Conservation (phyloP, 106 monocot species). For the Platanthera guangdongensis region DNA sequence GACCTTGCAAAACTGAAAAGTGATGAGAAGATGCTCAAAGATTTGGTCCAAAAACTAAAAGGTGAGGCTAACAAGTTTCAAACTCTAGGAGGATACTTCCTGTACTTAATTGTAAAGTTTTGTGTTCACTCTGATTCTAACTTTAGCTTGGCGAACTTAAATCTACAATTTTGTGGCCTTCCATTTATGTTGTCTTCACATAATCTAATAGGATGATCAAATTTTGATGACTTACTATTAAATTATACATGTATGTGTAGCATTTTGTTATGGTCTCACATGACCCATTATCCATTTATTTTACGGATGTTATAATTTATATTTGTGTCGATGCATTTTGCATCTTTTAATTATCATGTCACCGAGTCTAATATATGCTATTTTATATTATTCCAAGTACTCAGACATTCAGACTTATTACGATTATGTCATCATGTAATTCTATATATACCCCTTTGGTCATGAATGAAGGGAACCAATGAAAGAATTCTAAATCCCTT, state of each 20-base stretch:
- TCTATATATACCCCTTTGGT: too few relatives aligned
- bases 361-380: too few relatives aligned
- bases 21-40: slow-evolving; percentile 77
- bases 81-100: neutral
- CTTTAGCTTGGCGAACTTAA: neutral
- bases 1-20: slow-evolving; percentile 66
- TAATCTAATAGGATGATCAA: neutral
- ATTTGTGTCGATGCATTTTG: too few relatives aligned
- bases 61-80: slow-evolving; percentile 29
- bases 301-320: too few relatives aligned
- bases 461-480: too few relatives aligned
- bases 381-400: too few relatives aligned
- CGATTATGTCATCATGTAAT: too few relatives aligned
- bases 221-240: neutral
- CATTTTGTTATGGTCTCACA: neutral
- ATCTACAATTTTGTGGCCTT: neutral
- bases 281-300: too few relatives aligned
- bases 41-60: slow-evolving; percentile 79
- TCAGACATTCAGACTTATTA: too few relatives aligned
- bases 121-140: neutral
- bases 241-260: neutral
- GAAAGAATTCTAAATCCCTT: too few relatives aligned
- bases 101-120: neutral
- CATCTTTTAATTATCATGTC: too few relatives aligned
- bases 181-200: neutral